Percentiles rank a stretch among this genome's conserved stretches.
phyloP scores from a whole-genome alignment of 495 filamentous ascomycete species.

The Neurospora sp. region DNA sequence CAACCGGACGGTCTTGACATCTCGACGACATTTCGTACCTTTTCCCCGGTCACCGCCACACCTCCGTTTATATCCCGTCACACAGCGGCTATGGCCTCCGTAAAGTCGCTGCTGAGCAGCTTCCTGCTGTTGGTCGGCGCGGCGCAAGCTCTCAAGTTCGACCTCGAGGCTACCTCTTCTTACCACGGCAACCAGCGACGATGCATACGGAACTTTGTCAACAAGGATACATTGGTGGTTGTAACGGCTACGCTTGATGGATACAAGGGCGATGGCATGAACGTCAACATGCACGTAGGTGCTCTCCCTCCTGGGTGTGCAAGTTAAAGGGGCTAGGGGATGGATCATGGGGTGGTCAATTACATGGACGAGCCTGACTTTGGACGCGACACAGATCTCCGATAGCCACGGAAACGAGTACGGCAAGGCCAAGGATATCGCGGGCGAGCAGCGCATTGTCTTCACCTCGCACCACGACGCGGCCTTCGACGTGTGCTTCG shows the following conservation, averaged over 20 bases:
- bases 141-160: conserved; percentile 81
- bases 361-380: neutral
- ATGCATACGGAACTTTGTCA: conserved; percentile 96
- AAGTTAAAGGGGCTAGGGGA: neutral
- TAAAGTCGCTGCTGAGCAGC: conserved; percentile 37
- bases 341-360: neutral
- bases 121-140: conserved; percentile 47
- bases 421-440: conserved; percentile 79
- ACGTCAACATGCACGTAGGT: conserved; percentile 91
- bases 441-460: conserved; percentile 82
- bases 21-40: neutral
- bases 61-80: neutral
- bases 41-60: neutral
- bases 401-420: conserved; percentile 95
- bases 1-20: neutral
- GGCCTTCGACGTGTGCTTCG: conserved; percentile 95
- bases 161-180: conserved; percentile 59
- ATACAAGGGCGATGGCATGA: conserved; percentile 80
- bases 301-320: neutral
- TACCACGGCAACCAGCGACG: conserved; percentile 52
- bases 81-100: conserved; percentile 19
- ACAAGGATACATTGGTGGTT: conserved; percentile 89
- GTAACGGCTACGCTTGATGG: conserved; percentile 89
- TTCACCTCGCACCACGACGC: conserved; percentile 94
- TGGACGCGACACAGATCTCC: conserved; percentile 56